phyloP scores from a whole-genome alignment of 192 early-diverging fungal species.

The Physocladia obscura region DNA sequence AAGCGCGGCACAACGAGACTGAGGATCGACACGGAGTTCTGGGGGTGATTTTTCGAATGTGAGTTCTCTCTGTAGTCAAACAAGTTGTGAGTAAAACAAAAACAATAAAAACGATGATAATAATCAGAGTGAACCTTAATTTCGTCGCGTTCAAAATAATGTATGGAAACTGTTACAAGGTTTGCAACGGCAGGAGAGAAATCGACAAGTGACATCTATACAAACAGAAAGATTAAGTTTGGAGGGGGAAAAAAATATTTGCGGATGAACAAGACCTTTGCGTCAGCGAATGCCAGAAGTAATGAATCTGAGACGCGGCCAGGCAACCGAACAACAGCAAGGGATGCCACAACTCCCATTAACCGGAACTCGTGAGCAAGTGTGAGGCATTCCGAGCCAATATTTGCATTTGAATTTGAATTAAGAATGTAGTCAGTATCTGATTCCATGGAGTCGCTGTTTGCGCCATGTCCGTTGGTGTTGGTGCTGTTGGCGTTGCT shows the following conservation, averaged over 20 bases:
- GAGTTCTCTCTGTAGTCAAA: slow-evolving; percentile 57
- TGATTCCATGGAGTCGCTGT: too few species aligned
- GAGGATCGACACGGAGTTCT: slow-evolving; percentile 75
- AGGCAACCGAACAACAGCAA: slow-evolving; percentile 69
- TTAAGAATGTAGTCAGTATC: too few species aligned
- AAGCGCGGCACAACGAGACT: slow-evolving; percentile 82
- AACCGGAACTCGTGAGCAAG: slow-evolving; percentile 65
- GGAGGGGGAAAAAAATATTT: too few species aligned
- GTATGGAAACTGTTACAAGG: slow-evolving; percentile 90
- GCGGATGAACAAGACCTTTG: too few species aligned
- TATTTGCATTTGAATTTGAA: background rate
- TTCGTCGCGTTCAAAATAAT: slow-evolving; percentile 93
- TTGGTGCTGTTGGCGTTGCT: background rate
- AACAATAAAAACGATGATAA: background rate
- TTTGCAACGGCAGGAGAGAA: slow-evolving; percentile 72
- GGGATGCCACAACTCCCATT: slow-evolving; percentile 67
- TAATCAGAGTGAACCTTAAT: slow-evolving; percentile 60
- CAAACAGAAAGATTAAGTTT: slow-evolving; percentile 21
- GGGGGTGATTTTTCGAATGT: slow-evolving; percentile 65
- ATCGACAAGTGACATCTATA: slow-evolving; percentile 88
- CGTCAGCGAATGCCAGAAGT: slow-evolving; percentile 76
- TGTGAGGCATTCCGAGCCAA: slow-evolving; percentile 56
- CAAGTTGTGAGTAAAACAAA: background rate
- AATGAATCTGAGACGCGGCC: slow-evolving; percentile 71
- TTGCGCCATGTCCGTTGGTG: too few species aligned